Percentiles rank a stretch among this genome's conserved stretches.
Conservation (phyloP, 2,329 filamentous ascomycete species). For the Geosmithia flava region DNA sequence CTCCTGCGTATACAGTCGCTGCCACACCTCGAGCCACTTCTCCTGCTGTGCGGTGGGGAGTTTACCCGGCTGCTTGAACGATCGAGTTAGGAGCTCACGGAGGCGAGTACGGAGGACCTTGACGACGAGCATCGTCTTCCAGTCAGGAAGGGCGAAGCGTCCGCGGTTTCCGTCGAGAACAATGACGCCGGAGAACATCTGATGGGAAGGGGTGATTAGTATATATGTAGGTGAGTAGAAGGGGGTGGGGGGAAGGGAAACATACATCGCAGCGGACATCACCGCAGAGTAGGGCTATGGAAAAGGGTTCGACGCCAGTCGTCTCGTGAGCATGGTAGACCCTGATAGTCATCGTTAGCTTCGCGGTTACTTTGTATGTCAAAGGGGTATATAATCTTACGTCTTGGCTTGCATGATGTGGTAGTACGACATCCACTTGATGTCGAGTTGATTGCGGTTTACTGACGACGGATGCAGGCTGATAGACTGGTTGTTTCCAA, state of each 20-base stretch:
- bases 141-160: conserved; percentile 72
- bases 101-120: conserved; percentile 66
- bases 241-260: background rate
- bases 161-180: conserved; percentile 79
- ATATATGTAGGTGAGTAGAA: background rate
- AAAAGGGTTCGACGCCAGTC: conserved; percentile 67
- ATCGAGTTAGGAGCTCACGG: conserved; percentile 59
- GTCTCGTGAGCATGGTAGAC: conserved; percentile 88
- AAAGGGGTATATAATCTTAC: conserved; percentile 27
- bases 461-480: conserved; percentile 80
- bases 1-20: conserved; percentile 53
- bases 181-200: conserved; percentile 80
- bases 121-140: conserved; percentile 83
- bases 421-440: conserved; percentile 87
- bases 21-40: conserved; percentile 65
- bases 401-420: conserved; percentile 90
- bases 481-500: conserved; percentile 85
- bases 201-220: background rate
- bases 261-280: conserved; percentile 76
- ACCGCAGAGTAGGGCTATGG: conserved; percentile 73
- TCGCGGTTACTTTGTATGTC: background rate
- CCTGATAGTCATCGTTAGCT: conserved; percentile 23
- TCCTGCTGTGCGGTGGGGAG: conserved; percentile 53
- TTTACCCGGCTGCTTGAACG: conserved; percentile 57
- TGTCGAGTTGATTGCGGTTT: conserved; percentile 57